Conservation (phyloP, 495 filamentous ascomycete species). For the Delitschia confertaspora region DNA sequence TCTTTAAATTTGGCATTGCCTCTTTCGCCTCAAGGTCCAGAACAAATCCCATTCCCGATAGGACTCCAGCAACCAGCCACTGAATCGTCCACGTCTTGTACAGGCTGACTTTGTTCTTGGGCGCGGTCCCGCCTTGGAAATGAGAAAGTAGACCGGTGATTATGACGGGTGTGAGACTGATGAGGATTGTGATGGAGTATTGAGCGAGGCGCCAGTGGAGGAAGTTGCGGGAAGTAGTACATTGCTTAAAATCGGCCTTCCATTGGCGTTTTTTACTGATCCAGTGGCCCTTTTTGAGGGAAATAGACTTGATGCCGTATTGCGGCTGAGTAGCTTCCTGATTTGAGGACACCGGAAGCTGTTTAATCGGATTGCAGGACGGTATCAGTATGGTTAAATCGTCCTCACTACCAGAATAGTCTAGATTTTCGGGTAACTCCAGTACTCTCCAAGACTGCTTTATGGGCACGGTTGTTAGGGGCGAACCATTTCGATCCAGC, state of each 20-base stretch:
- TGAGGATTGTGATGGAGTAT: slow-evolving; percentile 5
- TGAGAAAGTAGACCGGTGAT: slow-evolving; percentile 7
- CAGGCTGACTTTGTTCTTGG: background rate
- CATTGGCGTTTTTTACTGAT: background rate
- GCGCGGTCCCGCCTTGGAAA: slow-evolving; percentile 4
- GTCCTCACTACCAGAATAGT: slow-evolving; percentile 1
- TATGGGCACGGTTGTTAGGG: too few species aligned
- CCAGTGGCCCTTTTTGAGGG: background rate
- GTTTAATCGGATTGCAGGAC: slow-evolving; percentile 6
- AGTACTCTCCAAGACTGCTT: too few species aligned
- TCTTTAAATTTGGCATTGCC: background rate
- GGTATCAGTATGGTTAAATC: slow-evolving; percentile 6
- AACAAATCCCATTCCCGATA: slow-evolving; percentile 9
- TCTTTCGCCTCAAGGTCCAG: slow-evolving; percentile 7
- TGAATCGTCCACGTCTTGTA: slow-evolving; percentile 9
- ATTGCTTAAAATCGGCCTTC: background rate
- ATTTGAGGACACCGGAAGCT: background rate
- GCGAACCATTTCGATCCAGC: too few species aligned
- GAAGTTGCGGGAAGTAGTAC: background rate
- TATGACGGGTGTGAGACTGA: slow-evolving; percentile 8
- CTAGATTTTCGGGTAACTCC: background rate
- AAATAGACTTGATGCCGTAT: background rate
- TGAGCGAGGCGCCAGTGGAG: background rate
- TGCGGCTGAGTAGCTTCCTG: background rate
- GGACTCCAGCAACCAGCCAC: slow-evolving; percentile 11